These are phyloP conservation scores for Colletotrichum higginsianum DNA, from an alignment of 2,329 filamentous ascomycete genomes.

Conservation along the genomic window DNA sequence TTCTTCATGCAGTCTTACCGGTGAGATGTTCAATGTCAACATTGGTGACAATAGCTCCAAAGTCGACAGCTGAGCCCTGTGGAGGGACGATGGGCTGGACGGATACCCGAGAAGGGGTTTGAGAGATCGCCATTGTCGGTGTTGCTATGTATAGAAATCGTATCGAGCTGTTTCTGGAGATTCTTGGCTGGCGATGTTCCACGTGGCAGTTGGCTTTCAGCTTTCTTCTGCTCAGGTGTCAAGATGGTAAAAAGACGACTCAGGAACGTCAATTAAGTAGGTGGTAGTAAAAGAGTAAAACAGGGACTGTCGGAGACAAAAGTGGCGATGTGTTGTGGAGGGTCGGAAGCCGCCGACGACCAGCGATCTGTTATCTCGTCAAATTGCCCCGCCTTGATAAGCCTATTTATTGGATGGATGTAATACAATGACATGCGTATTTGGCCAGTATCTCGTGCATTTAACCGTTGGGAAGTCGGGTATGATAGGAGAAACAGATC, in stretches of 20 bases:
- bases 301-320: too few relatives aligned
- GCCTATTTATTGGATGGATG: background rate
- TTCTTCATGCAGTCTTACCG: conserved; percentile 60
- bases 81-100: conserved; percentile 57
- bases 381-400: conserved; percentile 33
- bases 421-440: conserved; percentile 26
- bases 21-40: conserved; percentile 74
- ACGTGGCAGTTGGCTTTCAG: background rate
- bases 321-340: conserved; percentile 13
- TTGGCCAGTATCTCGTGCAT: background rate
- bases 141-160: background rate
- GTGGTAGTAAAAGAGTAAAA: too few relatives aligned
- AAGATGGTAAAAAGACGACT: rapidly evolving
- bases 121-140: conserved; percentile 5
- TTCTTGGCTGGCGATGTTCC: background rate
- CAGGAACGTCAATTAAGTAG: background rate
- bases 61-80: conserved; percentile 63
- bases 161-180: background rate
- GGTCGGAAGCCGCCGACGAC: conserved; percentile 38
- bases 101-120: conserved; percentile 38
- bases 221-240: rapidly evolving
- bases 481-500: background rate
- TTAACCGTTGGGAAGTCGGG: too few relatives aligned
- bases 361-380: conserved; percentile 26
- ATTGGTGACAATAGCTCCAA: conserved; percentile 73